These are phyloP conservation scores for Nakazawaea wickerhamii DNA, from an alignment of 805 yeast genomes.

Conservation along the genomic window DNA sequence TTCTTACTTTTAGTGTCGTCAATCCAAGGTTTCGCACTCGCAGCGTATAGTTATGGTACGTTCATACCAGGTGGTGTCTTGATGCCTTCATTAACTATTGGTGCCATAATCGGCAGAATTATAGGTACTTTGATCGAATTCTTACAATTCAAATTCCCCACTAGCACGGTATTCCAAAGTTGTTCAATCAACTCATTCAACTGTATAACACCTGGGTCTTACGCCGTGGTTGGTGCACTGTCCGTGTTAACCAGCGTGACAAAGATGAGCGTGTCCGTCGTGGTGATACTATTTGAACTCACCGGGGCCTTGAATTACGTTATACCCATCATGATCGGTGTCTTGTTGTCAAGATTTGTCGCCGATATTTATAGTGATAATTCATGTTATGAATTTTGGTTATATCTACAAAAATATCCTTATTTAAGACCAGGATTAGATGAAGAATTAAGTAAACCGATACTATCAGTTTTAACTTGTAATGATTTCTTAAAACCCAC, in stretches of 20 bases:
- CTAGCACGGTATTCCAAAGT: slow-evolving; percentile 31
- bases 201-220: slow-evolving; percentile 80
- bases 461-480: slow-evolving; percentile 33
- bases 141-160: slow-evolving; percentile 35
- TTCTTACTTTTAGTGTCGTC: slow-evolving; percentile 32
- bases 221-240: slow-evolving; percentile 86
- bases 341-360: slow-evolving; percentile 67
- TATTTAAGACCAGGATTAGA: slow-evolving; percentile 36
- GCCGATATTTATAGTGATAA: slow-evolving; percentile 54
- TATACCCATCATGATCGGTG: slow-evolving; percentile 81
- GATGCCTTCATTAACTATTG: slow-evolving; percentile 58
- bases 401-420: slow-evolving; percentile 34
- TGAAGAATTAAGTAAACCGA: slow-evolving; percentile 23
- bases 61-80: slow-evolving; percentile 64
- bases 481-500: slow-evolving; percentile 30
- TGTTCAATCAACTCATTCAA: slow-evolving; percentile 34
- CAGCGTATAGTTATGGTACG: slow-evolving; percentile 66
- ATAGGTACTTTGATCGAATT: slow-evolving; percentile 47
- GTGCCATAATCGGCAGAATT: slow-evolving; percentile 54
- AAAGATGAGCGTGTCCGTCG: slow-evolving; percentile 72
- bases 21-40: slow-evolving; percentile 49
- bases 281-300: slow-evolving; percentile 74
- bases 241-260: slow-evolving; percentile 78
- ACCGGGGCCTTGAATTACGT: slow-evolving; percentile 85
- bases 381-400: slow-evolving; percentile 64